These are phyloP conservation scores for Auriscalpium vulgare DNA, from an alignment of 768 basidiomycete genomes.

Conservation along the genomic window DNA sequence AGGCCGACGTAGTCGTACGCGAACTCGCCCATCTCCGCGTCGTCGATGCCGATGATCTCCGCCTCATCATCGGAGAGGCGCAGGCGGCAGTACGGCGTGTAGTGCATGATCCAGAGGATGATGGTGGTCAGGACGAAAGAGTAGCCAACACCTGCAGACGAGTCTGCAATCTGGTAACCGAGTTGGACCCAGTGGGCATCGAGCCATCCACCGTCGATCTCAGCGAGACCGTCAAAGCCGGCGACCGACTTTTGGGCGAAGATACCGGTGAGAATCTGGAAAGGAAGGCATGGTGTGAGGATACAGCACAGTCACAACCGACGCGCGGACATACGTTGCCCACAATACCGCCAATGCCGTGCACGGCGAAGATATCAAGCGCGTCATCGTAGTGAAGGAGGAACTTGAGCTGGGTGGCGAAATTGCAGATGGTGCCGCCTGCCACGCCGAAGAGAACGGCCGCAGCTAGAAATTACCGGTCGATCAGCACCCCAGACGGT, in stretches of 20 bases:
- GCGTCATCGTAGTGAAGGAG: slow-evolving; percentile 68
- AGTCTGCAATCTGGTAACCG: slow-evolving; percentile 36
- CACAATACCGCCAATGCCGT: slow-evolving; percentile 69
- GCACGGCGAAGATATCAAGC: slow-evolving; percentile 87
- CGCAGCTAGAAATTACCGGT: slow-evolving; percentile 41
- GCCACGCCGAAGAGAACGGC: slow-evolving; percentile 80
- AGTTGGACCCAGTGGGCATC: slow-evolving; percentile 31
- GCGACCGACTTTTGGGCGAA: slow-evolving; percentile 32
- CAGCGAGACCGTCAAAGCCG: slow-evolving; percentile 37
- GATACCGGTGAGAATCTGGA: slow-evolving; percentile 25
- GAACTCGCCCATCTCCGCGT: slow-evolving; percentile 84
- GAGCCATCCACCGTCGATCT: slow-evolving; percentile 41
- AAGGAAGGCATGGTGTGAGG: neutral
- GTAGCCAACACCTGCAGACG: slow-evolving; percentile 23
- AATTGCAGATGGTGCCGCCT: slow-evolving; percentile 82
- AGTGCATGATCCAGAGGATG: slow-evolving; percentile 37
- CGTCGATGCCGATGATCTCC: slow-evolving; percentile 50
- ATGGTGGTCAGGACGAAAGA: slow-evolving; percentile 29
- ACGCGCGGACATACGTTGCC: slow-evolving; percentile 41
- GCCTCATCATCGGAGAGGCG: slow-evolving; percentile 19
- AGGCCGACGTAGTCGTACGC: slow-evolving; percentile 83
- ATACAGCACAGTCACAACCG: neutral
- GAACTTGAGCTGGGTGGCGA: slow-evolving; percentile 93
- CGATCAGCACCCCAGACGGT: slow-evolving; percentile 1
- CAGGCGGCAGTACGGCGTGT: slow-evolving; percentile 35